Base-by-base conservation (phyloP, 495 filamentous ascomycete species). In the Daldinia grandis region DNA sequence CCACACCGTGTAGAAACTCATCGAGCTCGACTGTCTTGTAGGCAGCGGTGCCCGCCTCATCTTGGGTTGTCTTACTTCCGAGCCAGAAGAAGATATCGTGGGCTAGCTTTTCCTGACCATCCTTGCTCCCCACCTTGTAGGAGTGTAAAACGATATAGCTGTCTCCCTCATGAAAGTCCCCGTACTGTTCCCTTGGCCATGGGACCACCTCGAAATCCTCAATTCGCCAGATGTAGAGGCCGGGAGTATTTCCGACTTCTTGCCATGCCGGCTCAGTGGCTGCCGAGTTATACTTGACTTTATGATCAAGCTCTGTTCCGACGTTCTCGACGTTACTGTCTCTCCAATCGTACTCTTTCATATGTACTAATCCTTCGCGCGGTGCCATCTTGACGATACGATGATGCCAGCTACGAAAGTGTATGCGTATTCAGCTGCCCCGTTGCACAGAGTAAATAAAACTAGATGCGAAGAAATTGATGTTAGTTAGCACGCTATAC, bases 21-120 rank as follows among this genome's bases (percentile, higher is more conserved):
- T 90, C 88, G 38, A 90, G 76, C 73, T 90, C 88, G 24, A 89
- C 88, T 1, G 88, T 88, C 75, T 90, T 90, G 75, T 90, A 90
- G 6, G 88, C 87, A 2, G 88, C 88, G 0, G 85, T 86, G 5
- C 88, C 88, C 5, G 87, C 86, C 69, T 90, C 88, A 67, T 90
- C 88, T 74, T 88, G 87, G 8, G 84, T 82, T 0, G 87, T 89
- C 68, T 87, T 83, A 64, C 73, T 82, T 10, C 87, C 87, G 5
- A 89, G 82, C 85, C 85, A 89, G 81, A 88, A 88, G 79, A 86
- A 87, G 70, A 89, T 81, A 44, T 87, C 84, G 74, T 89, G 84
- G 27, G 78, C 78, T 17, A 89, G 73, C 63, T 84, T 84, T 64
- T 85, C 78, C 51, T 70, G 57, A 1, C 75, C 76, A 47, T 76